phyloP scores from a whole-genome alignment of 2,329 filamentous ascomycete species.

The Phialophora expanda region DNA sequence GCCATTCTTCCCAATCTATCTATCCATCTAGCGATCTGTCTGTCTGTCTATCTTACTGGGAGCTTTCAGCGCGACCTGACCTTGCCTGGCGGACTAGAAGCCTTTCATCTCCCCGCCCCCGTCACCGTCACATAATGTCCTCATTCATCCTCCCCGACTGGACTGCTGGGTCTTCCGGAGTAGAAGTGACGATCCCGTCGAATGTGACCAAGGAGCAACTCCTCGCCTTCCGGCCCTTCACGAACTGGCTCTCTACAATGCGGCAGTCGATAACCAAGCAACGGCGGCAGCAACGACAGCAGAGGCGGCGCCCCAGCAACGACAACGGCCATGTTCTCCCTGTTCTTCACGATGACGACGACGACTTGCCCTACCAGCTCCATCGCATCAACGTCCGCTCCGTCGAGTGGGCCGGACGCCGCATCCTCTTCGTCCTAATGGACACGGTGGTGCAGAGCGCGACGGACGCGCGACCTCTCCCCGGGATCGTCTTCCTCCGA shows the following conservation, averaged over 20 bases:
- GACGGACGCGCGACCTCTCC: slow-evolving; percentile 54
- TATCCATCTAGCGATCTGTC: too few relatives aligned
- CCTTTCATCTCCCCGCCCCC: too few relatives aligned
- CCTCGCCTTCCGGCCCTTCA: not conserved
- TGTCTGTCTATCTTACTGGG: too few relatives aligned
- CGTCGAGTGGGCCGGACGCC: not conserved
- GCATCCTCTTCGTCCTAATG: not conserved
- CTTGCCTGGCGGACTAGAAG: too few relatives aligned
- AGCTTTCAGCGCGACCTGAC: too few relatives aligned
- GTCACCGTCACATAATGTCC: not conserved
- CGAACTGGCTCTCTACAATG: not conserved
- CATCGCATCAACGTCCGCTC: not conserved
- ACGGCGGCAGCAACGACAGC: not conserved
- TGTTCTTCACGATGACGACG: not conserved
- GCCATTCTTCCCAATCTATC: too few relatives aligned
- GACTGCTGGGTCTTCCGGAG: not conserved
- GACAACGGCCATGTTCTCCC: not conserved
- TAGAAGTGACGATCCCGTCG: not conserved
- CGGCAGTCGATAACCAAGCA: not conserved
- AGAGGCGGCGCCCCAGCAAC: not conserved
- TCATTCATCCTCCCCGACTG: not conserved
- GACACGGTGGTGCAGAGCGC: slow-evolving; percentile 35
- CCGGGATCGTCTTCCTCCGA: slow-evolving; percentile 62
- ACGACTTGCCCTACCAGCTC: not conserved
- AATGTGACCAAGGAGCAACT: not conserved